Percentiles rank a stretch among this genome's conserved stretches.
phyloP scores from a whole-genome alignment of 1,284 basidiomycete genomes.

The Fistulinella cinereoalba region DNA sequence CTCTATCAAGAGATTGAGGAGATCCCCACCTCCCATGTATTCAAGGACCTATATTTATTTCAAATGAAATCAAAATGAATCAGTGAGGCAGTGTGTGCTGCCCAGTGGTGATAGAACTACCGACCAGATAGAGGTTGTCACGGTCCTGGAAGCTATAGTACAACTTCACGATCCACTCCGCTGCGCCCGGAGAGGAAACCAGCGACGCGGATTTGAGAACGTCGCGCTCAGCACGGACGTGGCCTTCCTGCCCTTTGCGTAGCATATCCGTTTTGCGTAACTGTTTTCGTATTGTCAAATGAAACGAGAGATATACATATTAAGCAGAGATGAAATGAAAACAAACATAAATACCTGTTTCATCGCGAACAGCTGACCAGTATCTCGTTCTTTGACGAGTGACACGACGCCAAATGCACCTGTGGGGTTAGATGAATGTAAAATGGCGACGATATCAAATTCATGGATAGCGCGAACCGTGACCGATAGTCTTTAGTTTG shows the following conservation, averaged over 20 bases:
- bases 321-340: slow-evolving; percentile 29
- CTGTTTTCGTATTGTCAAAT: slow-evolving; percentile 41
- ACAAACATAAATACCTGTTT: slow-evolving; percentile 68
- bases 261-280: slow-evolving; percentile 96
- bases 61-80: slow-evolving; percentile 60
- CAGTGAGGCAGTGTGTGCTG: slow-evolving; percentile 27
- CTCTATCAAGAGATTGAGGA: slow-evolving; percentile 93
- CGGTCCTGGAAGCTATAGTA: slow-evolving; percentile 92
- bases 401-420: slow-evolving; percentile 96
- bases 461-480: slow-evolving; percentile 56
- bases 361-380: slow-evolving; percentile 89
- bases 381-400: slow-evolving; percentile 79
- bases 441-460: slow-evolving; percentile 23
- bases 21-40: slow-evolving; percentile 95
- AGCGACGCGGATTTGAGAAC: slow-evolving; percentile 79
- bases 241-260: slow-evolving; percentile 96
- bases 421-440: slow-evolving; percentile 37
- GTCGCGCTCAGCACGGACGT: slow-evolving; percentile 89
- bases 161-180: slow-evolving; percentile 92
- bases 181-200: slow-evolving; percentile 63
- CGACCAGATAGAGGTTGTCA: slow-evolving; percentile 89
- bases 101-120: slow-evolving; percentile 40
- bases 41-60: slow-evolving; percentile 69
- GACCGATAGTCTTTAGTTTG: slow-evolving; percentile 93
- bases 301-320: slow-evolving; percentile 26